Evolutionary conservation across 441 rosid genomes (phyloP), one percentile per base, ranked within the genome.

Genomic region (Flueggea neowawraea): DNA sequence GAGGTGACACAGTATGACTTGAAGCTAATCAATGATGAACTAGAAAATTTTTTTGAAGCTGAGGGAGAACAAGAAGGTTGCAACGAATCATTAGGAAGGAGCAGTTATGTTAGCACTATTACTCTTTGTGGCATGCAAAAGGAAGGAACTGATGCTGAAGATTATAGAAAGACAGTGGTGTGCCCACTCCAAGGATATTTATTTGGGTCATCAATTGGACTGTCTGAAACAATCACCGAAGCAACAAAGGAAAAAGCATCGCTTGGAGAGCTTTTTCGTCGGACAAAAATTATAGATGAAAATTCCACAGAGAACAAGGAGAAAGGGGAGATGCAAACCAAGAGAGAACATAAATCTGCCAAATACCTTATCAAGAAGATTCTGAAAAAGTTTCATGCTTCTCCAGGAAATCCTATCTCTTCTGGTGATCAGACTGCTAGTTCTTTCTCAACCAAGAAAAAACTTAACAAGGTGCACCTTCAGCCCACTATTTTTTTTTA

Each of bases 111-210:
- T 62, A 83, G 88, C 74, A 78, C 71, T 10, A 65, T 83, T 52
- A 85, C 90, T 59, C 80, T 86, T 6, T 64, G 77, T 62, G 80
- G 81, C 65, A 78, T 76, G 73, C 82, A 78, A 65, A 54, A 63
- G 67, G 84, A 81, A 58, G 84, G 70, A 66, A 66, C 65, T 61
- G 65, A 69, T 63, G 60, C 64, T 60, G 80, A 80, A 66, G 87
- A 80, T 15, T 54, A 65, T 62, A 80, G 60, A 58, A 79, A 79
- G 73, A 60, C 71, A 50, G 68, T 73, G 52, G 55, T 67, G 61
- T 79, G 82, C 72, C 96, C 98, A 16, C 96, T 92, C 61, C 96
- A 89, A 78, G 96, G 81, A 68, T 93, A 93, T 73, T 78, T 88
- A 59, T 88, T 90, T 62, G 85, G 90, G 17, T 83, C 96, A 68